Percentiles rank a stretch among this genome's conserved stretches.
Evolutionary conservation across 192 early-diverging fungal species (phyloP).

Genomic region (Gigaspora rosea): DNA sequence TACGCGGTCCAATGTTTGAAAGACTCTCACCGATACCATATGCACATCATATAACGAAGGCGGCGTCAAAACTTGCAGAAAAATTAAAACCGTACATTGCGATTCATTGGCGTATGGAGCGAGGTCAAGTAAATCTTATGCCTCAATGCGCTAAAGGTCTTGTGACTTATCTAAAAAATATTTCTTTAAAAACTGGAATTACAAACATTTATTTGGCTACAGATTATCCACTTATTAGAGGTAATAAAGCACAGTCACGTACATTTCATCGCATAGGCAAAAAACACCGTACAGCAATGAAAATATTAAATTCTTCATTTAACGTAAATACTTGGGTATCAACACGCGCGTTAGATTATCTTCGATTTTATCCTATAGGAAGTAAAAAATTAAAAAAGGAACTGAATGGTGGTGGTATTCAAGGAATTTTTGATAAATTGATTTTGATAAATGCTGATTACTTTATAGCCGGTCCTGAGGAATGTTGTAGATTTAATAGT

Average conservation of each 20-base stretch:
- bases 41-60: too few species aligned
- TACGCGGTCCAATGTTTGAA: not conserved
- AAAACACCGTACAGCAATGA: constrained; percentile 39
- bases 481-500: not conserved
- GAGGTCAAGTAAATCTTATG: constrained; percentile 20
- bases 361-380: too few species aligned
- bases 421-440: constrained; percentile 26
- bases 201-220: constrained; percentile 25
- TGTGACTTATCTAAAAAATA: constrained; percentile 10
- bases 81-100: constrained; percentile 36
- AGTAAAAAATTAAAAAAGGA: too few species aligned
- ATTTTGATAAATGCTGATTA: constrained; percentile 32
- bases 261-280: constrained; percentile 10
- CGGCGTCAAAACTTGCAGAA: too few species aligned
- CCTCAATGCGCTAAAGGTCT: constrained; percentile 33
- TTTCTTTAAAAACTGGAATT: not conserved
- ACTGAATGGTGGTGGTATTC: too few species aligned
- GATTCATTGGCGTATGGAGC: constrained; percentile 45
- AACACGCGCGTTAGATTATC: too few species aligned
- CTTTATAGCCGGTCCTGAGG: constrained; percentile 1
- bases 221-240: constrained; percentile 41
- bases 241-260: constrained; percentile 8
- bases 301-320: constrained; percentile 17
- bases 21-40: not conserved
- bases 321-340: not conserved